Evolutionary conservation across 495 filamentous ascomycete species (phyloP).

Genomic region (Neurospora pannonica): DNA sequence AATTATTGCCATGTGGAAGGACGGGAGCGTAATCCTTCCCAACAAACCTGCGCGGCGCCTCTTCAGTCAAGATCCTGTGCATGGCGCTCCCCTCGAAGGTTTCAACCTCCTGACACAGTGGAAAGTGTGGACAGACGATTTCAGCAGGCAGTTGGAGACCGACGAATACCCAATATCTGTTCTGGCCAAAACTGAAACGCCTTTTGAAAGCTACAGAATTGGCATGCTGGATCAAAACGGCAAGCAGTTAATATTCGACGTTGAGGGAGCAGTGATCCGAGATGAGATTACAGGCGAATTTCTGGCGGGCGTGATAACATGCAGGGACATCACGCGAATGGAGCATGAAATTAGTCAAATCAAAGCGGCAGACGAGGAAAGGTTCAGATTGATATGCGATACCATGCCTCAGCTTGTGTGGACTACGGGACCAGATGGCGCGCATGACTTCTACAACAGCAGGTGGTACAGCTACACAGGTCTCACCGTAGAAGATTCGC

Average conservation of each 20-base stretch:
- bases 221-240: constrained; percentile 46
- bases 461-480: constrained; percentile 68
- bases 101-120: constrained; percentile 45
- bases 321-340: constrained; percentile 54
- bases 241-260: constrained; percentile 42
- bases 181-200: constrained; percentile 44
- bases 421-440: constrained; percentile 51
- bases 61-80: constrained; percentile 32
- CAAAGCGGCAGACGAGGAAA: constrained; percentile 51
- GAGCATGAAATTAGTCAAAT: constrained; percentile 50
- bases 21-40: constrained; percentile 53
- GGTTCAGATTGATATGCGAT: constrained; percentile 61
- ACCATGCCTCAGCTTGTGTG: constrained; percentile 61
- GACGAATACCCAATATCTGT: constrained; percentile 54
- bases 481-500: constrained; percentile 40
- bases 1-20: constrained; percentile 63
- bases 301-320: constrained; percentile 53
- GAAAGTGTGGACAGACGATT: constrained; percentile 52
- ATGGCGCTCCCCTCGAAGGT: constrained; percentile 32
- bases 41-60: constrained; percentile 53
- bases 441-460: constrained; percentile 56
- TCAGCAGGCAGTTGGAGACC: constrained; percentile 41
- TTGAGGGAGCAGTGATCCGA: constrained; percentile 48
- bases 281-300: constrained; percentile 55
- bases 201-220: constrained; percentile 44